Base-by-base conservation (phyloP, 2,329 filamentous ascomycete genomes). In the Penicillium brasilianum region DNA sequence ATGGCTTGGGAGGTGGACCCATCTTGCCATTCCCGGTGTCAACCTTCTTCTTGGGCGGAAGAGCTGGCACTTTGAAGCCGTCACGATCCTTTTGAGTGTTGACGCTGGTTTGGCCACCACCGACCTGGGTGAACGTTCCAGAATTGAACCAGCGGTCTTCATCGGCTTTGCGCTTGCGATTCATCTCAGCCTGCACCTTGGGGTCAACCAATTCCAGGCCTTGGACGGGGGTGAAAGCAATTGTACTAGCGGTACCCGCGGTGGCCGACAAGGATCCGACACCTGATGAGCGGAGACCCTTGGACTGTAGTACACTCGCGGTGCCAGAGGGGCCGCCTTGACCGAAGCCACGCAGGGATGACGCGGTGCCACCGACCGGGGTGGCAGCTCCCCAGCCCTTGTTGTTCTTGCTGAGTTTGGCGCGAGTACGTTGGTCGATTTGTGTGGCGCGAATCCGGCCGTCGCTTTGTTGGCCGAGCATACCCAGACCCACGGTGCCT, bases 111-210 rank as follows among this genome's bases (percentile, higher is more conserved):
- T 77, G 72, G 25, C 22, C 39, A 46, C 66, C 68, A 10, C 88
- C 88, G 58, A 96, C 86, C 76, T 97, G 93, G 9, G 95, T 97
- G 73, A 99, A 99, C 0, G 92, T 93, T n/a, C 95, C 95, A 50
- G 92, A 91, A 78, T 95, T 96, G 82, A 99, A 99, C 90, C 93
- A 99, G 39, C 92, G 84, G 74, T 98, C 94, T 74, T 97, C 92
- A 66, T 98, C 95, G 0, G 92, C 93, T 76, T 97, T 96, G 65
- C 93, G 84, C 82, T 98, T 98, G 70, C 92, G 86, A 73, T 86
- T 93, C 75, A 96, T 85, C 80, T 97, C 93, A 8, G 92, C 91
- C 69, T 93, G 88, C 59, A 91, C 87, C 81, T 95, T 97, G 22
- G 95, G 95, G 75, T 98, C 94, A 7, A 98, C 93, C 13, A 99